Conservation (phyloP, 2,329 filamentous ascomycete genomes). For the Samsoniella hepiali region DNA sequence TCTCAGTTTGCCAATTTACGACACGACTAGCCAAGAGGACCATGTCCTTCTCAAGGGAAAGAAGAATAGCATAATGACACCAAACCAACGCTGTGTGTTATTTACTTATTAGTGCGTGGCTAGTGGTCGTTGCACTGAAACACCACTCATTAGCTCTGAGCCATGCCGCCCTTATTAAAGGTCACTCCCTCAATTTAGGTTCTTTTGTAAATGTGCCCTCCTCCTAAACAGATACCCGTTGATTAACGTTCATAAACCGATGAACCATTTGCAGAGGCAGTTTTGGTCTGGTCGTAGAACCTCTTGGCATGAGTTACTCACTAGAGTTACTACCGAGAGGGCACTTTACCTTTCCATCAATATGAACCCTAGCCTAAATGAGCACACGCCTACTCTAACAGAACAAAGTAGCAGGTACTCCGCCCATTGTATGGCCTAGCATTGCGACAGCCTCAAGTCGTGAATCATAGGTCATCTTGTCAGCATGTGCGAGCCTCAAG, state of each 20-base stretch:
- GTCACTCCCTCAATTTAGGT: not conserved
- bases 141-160: not conserved
- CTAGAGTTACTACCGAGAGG: too few relatives aligned
- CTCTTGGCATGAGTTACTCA: not conserved
- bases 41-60: not conserved
- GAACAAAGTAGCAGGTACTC: not conserved
- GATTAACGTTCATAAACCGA: not conserved
- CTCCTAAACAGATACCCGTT: too few relatives aligned
- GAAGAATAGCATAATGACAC: not conserved
- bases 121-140: not conserved
- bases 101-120: not conserved
- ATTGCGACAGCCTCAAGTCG: not conserved
- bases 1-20: not conserved
- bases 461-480: not conserved
- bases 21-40: not conserved
- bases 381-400: not conserved
- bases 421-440: not conserved
- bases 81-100: not conserved
- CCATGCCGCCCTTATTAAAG: not conserved
- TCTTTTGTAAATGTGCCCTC: too few relatives aligned
- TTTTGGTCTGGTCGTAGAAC: not conserved
- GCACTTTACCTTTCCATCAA: not conserved
- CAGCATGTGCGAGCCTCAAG: conserved; percentile 7
- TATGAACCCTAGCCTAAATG: not conserved
- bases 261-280: not conserved